These are phyloP conservation scores for Mucor ambiguus DNA, from an alignment of 371 early-diverging fungal species.

Conservation along the genomic window DNA sequence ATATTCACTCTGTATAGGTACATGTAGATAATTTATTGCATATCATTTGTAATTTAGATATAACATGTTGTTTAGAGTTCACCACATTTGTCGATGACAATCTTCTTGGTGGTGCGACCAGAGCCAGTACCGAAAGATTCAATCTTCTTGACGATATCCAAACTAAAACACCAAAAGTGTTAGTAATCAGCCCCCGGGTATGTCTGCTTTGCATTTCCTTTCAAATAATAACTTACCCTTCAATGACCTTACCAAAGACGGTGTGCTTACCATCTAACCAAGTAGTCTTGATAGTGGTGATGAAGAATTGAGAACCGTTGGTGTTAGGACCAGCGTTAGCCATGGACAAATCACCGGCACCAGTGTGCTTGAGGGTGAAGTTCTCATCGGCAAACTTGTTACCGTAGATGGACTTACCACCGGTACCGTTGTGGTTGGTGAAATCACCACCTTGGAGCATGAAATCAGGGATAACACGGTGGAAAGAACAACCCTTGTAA, in stretches of 20 bases:
- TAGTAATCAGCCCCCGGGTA: neutral
- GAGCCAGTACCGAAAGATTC: constrained; percentile 65
- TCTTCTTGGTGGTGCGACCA: constrained; percentile 59
- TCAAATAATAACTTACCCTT: constrained; percentile 58
- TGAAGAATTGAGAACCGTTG: constrained; percentile 99
- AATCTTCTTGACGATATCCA: constrained; percentile 78
- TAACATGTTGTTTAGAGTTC: constrained; percentile 45
- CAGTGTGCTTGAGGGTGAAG: constrained; percentile 93
- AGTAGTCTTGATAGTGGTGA: constrained; percentile 78
- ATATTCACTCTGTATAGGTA: neutral
- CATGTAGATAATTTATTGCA: neutral
- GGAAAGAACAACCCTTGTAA: constrained; percentile 91
- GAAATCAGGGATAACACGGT: constrained; percentile 93
- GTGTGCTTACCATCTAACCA: constrained; percentile 99
- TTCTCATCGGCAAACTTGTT: constrained; percentile 96
- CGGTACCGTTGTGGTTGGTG: constrained; percentile 94
- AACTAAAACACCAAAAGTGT: constrained; percentile 14
- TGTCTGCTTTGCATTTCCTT: neutral
- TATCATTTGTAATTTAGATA: neutral
- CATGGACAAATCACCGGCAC: constrained; percentile 89
- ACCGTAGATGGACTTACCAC: constrained; percentile 97
- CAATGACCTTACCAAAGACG: constrained; percentile 95
- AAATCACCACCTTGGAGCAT: constrained; percentile 99
- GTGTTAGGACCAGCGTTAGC: constrained; percentile 96
- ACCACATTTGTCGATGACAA: constrained; percentile 73